Base-by-base conservation (phyloP, 352 stramenopile genomes). In the Sclerospora graminicola region DNA sequence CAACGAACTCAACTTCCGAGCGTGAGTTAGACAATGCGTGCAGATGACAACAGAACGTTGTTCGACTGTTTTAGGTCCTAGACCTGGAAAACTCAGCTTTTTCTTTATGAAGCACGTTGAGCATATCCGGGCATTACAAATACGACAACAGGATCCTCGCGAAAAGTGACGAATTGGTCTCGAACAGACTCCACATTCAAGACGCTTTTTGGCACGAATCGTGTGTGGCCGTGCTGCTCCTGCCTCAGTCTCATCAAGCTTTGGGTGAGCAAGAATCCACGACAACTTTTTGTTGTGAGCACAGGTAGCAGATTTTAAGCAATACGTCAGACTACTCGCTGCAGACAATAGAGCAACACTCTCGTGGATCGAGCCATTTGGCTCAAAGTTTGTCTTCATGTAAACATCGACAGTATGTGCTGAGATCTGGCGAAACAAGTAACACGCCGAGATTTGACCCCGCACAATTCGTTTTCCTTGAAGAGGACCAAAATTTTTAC, bases 241-340 rank as follows among this genome's bases (percentile, higher is more conserved):
- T 10, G 31, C 38, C 21, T 44, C 34, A 0, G 26, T 30, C 14
- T 60, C 41, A 2, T 49, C 44, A 7, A 31, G 50, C 31, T 45
- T 58, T 1, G 54, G 54, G 36, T 74, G 54, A 4, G 59, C 50
- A 8, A 73, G 34, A 32, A 81, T 26, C 54, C 63, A 66, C 41
- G 60, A 40, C 34, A 81, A 51, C 45, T 81, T 81, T 52, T 81
- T 81, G 51, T 65, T 76, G 20, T 68, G 52, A 19, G 68, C 63
- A 30, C 63, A 73, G 9, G 61, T 28, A 13, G 50, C 39, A 8
- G 48, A 52, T 14, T 58, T 67, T 9, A 58, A 60, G 39, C 59
- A 69, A 18, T 59, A 61, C 9, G 56, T 69, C n/a, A 73, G 51
- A 18, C 54, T 65, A 29, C 56, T 58, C 0, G 51, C 54, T 19